These are phyloP conservation scores for Emmonsiellopsis sp. DNA, from an alignment of 2,329 filamentous ascomycete genomes.

Conservation along the genomic window DNA sequence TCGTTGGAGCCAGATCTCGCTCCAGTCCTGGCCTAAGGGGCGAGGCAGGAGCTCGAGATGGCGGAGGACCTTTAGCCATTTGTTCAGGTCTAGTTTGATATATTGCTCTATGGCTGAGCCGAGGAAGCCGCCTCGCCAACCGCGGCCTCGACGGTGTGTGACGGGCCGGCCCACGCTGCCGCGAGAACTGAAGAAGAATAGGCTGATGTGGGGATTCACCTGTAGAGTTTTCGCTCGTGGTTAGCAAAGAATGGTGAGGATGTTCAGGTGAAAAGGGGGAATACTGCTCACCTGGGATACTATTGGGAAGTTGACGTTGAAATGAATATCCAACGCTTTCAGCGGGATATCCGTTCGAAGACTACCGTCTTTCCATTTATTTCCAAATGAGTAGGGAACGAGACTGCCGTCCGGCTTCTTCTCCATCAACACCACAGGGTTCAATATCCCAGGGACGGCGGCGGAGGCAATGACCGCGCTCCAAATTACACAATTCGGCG, in stretches of 20 bases:
- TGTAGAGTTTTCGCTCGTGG: slow-evolving; percentile 41
- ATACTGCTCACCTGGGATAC: slow-evolving; percentile 47
- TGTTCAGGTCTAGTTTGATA: slow-evolving; percentile 90
- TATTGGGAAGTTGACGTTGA: slow-evolving; percentile 97
- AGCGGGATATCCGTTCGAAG: slow-evolving; percentile 91
- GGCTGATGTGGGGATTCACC: slow-evolving; percentile 95
- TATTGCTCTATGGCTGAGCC: slow-evolving; percentile 90
- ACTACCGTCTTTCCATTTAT: slow-evolving; percentile 98
- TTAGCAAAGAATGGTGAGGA: neutral
- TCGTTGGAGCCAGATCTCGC: slow-evolving; percentile 87
- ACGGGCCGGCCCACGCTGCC: slow-evolving; percentile 88
- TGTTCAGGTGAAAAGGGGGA: neutral
- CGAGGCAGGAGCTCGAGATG: slow-evolving; percentile 87
- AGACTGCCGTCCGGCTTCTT: slow-evolving; percentile 70
- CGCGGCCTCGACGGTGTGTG: slow-evolving; percentile 83
- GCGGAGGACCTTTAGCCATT: slow-evolving; percentile 92
- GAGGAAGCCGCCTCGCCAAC: slow-evolving; percentile 92
- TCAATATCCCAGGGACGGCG: slow-evolving; percentile 90
- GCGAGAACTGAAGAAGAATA: slow-evolving; percentile 96
- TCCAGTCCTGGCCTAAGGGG: slow-evolving; percentile 91
- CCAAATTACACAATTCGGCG: slow-evolving; percentile 97
- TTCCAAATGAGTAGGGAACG: slow-evolving; percentile 87
- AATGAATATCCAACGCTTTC: slow-evolving; percentile 87
- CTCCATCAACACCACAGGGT: slow-evolving; percentile 87
- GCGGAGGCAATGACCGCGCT: slow-evolving; percentile 90